Conservation (phyloP, 192 early-diverging fungal genomes). For the Rhizophagus prolifer region DNA sequence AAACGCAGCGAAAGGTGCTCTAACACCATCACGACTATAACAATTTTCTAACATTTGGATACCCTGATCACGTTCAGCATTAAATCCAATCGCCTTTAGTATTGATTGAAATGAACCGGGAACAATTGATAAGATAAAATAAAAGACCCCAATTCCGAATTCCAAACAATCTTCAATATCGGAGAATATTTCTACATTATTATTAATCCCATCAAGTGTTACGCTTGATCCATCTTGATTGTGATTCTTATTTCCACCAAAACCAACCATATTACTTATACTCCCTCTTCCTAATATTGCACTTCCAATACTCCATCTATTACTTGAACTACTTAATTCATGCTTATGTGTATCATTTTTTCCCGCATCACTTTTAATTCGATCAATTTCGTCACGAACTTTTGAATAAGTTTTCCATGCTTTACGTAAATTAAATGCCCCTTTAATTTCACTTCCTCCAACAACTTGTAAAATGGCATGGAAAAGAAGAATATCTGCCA, state of each 20-base stretch:
- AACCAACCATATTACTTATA: constrained; percentile 23
- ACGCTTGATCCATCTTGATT: constrained; percentile 23
- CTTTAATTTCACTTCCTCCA: constrained; percentile 39
- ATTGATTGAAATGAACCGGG: constrained; percentile 21
- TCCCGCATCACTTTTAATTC: constrained; percentile 32
- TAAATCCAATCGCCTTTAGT: constrained; percentile 22
- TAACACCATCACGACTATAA: neutral
- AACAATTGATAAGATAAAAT: constrained; percentile 40
- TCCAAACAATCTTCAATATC: constrained; percentile 42
- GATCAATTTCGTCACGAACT: constrained; percentile 42
- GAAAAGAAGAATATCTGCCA: constrained; percentile 42
- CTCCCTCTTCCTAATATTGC: constrained; percentile 15
- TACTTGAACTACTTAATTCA: constrained; percentile 1
- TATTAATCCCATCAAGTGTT: constrained; percentile 34
- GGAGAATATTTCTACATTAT: constrained; percentile 32
- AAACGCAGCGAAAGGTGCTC: constrained; percentile 40
- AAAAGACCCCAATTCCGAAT: constrained; percentile 44
- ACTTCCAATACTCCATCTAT: constrained; percentile 11
- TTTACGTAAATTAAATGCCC: constrained; percentile 39
- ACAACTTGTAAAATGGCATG: constrained; percentile 40
- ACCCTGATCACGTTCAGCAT: constrained; percentile 3
- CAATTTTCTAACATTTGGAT: constrained; percentile 27
- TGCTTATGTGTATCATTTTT: constrained; percentile 26
- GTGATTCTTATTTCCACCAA: neutral
- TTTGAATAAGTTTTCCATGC: constrained; percentile 44